Evolutionary conservation across 768 basidiomycete genomes (phyloP).

Genomic region (Roridomyces roridus): DNA sequence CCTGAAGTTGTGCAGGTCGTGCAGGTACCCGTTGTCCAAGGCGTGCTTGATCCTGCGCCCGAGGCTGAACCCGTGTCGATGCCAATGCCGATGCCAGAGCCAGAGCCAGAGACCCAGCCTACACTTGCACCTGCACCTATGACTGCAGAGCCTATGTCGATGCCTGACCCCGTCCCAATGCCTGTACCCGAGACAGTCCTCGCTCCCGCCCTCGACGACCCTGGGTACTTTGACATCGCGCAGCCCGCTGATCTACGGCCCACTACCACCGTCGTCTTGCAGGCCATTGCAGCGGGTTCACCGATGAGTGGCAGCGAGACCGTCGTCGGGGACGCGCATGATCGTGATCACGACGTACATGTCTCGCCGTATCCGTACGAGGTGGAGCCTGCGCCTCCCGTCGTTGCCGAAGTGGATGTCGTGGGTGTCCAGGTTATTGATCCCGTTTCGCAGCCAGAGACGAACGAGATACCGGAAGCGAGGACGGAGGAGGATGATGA

Average conservation of each 20-base stretch:
- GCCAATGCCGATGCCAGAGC: background rate
- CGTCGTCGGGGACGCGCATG: slow-evolving; percentile 9
- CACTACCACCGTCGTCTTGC: no score
- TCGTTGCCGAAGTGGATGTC: no score
- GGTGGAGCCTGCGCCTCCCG: no score
- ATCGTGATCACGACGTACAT: background rate
- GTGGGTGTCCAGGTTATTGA: no score
- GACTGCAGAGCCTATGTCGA: slow-evolving; percentile 7
- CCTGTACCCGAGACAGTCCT: background rate
- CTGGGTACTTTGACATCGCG: slow-evolving; percentile 11
- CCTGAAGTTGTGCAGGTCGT: background rate
- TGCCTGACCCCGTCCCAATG: background rate
- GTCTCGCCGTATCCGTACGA: slow-evolving; percentile 15
- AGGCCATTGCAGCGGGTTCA: background rate
- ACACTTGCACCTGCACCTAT: no score
- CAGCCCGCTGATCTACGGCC: no score
- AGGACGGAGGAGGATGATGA: no score
- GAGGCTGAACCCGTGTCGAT: background rate
- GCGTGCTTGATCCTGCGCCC: no score
- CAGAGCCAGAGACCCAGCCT: background rate
- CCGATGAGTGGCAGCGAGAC: slow-evolving; percentile 10
- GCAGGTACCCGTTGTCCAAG: no score
- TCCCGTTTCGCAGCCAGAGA: no score
- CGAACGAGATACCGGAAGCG: no score
- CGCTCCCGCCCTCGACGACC: slow-evolving; percentile 13